phyloP scores from a whole-genome alignment of 2,329 filamentous ascomycete genomes.

The Pyricularia sp. region DNA sequence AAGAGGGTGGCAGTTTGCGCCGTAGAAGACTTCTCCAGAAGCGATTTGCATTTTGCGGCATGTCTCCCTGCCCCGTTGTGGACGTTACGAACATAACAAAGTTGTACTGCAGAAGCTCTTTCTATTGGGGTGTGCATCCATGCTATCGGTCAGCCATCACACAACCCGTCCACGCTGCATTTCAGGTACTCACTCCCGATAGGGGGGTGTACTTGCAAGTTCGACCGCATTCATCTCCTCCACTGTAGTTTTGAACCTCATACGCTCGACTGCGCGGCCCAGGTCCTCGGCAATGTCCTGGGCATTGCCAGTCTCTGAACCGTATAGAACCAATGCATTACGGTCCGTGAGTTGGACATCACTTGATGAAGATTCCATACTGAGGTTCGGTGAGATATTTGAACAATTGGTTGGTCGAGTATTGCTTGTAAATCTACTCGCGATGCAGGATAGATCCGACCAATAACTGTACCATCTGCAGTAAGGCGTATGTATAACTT shows the following conservation, averaged over 20 bases:
- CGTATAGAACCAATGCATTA: conserved; percentile 64
- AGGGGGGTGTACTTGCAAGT: conserved; percentile 42
- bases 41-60: conserved; percentile 66
- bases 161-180: conserved; percentile 2
- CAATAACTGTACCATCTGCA: not conserved
- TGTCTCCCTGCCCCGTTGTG: conserved; percentile 88
- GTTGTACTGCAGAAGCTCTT: conserved; percentile 32
- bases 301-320: conserved; percentile 88
- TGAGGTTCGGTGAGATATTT: not conserved
- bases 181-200: too few relatives aligned
- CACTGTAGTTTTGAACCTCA: conserved; percentile 66
- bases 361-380: not conserved
- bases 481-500: too few relatives aligned
- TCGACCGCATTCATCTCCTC: conserved; percentile 65
- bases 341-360: conserved; percentile 12
- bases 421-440: not conserved
- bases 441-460: not conserved
- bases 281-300: conserved; percentile 85
- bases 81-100: conserved; percentile 73
- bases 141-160: not conserved
- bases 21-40: conserved; percentile 82
- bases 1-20: conserved; percentile 60
- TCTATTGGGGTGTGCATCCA: conserved; percentile 18
- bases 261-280: conserved; percentile 56
- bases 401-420: not conserved